Conservation (phyloP, 73 alveolate species). For the Paramecium octaurelia region DNA sequence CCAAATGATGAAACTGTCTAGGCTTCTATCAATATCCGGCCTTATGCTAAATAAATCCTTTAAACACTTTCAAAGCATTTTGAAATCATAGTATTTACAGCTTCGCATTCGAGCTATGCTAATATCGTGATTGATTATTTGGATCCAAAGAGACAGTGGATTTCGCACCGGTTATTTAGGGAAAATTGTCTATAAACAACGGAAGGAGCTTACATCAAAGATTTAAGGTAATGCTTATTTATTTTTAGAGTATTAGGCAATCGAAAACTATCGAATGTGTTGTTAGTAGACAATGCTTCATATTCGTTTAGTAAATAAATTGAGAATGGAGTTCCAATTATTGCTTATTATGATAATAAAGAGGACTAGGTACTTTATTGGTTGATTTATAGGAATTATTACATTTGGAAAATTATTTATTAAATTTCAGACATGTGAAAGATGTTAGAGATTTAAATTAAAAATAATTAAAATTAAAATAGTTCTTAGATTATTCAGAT, state of each 20-base stretch:
- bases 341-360: slow-evolving; percentile 35
- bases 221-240: slow-evolving; percentile 63
- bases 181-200: slow-evolving; percentile 85
- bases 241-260: slow-evolving; percentile 77
- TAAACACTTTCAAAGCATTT: slow-evolving; percentile 73
- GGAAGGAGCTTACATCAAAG: slow-evolving; percentile 92
- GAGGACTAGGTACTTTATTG: not conserved
- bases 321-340: slow-evolving; percentile 72
- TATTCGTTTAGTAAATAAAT: slow-evolving; percentile 86
- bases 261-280: slow-evolving; percentile 77
- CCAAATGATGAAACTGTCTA: slow-evolving; percentile 63
- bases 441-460: not conserved
- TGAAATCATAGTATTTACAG: slow-evolving; percentile 90
- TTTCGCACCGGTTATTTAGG: slow-evolving; percentile 85
- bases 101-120: slow-evolving; percentile 93
- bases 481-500: not conserved
- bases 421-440: slow-evolving; percentile 10
- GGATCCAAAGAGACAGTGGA: slow-evolving; percentile 87
- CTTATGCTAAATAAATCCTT: slow-evolving; percentile 84
- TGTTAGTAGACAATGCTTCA: slow-evolving; percentile 92
- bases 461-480: not conserved
- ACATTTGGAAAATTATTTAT: slow-evolving; percentile 6
- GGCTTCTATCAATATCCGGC: slow-evolving; percentile 92
- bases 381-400: not conserved
- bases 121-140: slow-evolving; percentile 91